Conservation (phyloP, 305 asterid species). For the Fraxinus velutina region DNA sequence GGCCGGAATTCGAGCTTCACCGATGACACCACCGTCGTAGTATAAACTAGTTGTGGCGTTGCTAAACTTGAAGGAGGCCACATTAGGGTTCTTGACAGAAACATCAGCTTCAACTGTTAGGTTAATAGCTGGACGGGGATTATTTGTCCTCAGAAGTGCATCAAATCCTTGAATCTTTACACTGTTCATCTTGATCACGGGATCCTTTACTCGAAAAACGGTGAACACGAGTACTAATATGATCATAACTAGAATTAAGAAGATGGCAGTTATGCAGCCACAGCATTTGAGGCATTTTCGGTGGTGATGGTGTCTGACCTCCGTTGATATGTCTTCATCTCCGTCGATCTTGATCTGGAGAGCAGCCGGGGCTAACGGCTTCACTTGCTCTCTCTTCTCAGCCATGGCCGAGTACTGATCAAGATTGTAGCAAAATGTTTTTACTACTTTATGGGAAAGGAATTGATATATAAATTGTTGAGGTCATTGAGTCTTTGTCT, state of each 20-base stretch:
- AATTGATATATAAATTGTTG: neutral
- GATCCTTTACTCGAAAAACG: conserved; percentile 34
- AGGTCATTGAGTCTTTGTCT: neutral
- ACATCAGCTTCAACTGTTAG: conserved; percentile 33
- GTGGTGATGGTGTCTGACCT: conserved; percentile 16
- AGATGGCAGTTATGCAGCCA: conserved; percentile 39
- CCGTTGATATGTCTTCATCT: conserved; percentile 17
- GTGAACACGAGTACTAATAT: conserved; percentile 39
- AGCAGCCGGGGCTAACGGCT: conserved; percentile 31
- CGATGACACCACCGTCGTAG: conserved; percentile 31
- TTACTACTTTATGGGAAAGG: neutral
- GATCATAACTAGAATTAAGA: conserved; percentile 23
- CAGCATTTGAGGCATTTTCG: conserved; percentile 35
- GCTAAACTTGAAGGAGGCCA: conserved; percentile 39
- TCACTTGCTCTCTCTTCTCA: conserved; percentile 32
- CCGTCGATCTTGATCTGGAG: conserved; percentile 13
- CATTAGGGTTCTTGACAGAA: conserved; percentile 43
- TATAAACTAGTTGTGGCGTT: conserved; percentile 25
- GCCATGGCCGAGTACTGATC: conserved; percentile 22
- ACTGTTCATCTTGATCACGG: conserved; percentile 29
- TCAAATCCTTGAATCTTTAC: conserved; percentile 33
- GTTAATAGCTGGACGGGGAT: conserved; percentile 24
- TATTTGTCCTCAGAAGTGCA: conserved; percentile 18
- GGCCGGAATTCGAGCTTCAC: conserved; percentile 27
- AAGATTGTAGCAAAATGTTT: neutral